Evolutionary conservation across 2,329 filamentous ascomycete genomes (phyloP), one percentile per base, ranked within the genome.

Genomic region (Furcasterigmium furcatum): DNA sequence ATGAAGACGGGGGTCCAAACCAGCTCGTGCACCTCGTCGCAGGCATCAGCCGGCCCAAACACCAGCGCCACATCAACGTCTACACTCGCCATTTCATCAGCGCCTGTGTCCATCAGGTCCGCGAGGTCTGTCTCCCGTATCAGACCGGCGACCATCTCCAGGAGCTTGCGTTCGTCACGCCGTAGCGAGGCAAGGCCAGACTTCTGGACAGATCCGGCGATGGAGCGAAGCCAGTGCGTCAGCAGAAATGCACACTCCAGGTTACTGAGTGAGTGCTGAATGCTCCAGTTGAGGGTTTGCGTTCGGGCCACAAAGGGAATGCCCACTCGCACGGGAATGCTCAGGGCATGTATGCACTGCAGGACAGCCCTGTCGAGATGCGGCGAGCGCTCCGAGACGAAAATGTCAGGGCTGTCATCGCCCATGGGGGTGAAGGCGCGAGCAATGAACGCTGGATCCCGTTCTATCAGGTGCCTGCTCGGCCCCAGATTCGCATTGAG

Each of bases 231-330:
- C 72, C 72, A 76, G 46, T 71, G 67, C 39, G 61, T 67, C 2
- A 74, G 58, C 5, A 74, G 49, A 2, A 74, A 54, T 1, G 76
- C 74, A 45, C 75, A 79, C 52, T 78, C 74, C 13, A 79, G 57
- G 47, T 71, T 76, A 58, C 73, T 77, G 7, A 79, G 60, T 1
- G 73, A 73, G 52, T 79, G 76, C 51, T 78, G 73, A 22, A 79
- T 73, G 29, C 71, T 74, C 76, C 76, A 79, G 54, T 76, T 73
- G 45, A 77, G 72, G 2, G 73, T 76, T 53, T 77, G 74, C 2
- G 71, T 76, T 38, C 66, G 65, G 4, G 75, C 73, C 32, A 79
- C 74, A 42, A 76, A 76, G 41, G 73, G 68, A 41, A 79, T 71
- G 2, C 76, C 76, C 8, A 79, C 64, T 34, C 74, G 66, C 4